phyloP scores from a whole-genome alignment of 352 stramenopile genomes.

The Blastocystis sp. region DNA sequence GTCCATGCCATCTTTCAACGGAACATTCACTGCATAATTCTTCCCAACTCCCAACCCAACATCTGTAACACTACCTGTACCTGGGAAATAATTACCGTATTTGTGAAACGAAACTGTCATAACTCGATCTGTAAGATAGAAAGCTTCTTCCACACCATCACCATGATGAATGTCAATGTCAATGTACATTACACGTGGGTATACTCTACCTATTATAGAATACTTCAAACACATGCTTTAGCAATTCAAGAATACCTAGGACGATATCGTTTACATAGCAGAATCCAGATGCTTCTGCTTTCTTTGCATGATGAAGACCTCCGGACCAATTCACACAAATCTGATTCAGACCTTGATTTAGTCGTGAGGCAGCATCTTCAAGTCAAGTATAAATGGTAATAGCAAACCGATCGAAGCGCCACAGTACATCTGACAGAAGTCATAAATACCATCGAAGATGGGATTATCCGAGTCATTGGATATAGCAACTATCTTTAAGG shows the following conservation, averaged over 20 bases:
- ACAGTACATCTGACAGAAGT: slow-evolving; percentile 95
- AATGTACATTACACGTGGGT: slow-evolving; percentile 95
- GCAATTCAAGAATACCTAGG: slow-evolving; percentile 92
- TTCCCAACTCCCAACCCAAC: slow-evolving; percentile 86
- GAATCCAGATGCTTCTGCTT: slow-evolving; percentile 88
- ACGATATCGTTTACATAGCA: slow-evolving; percentile 99
- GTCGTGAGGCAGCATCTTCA: slow-evolving; percentile 88
- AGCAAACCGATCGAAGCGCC: slow-evolving; percentile 83
- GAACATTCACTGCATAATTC: slow-evolving; percentile 93
- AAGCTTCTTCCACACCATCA: slow-evolving; percentile 94
- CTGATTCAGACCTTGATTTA: slow-evolving; percentile 91
- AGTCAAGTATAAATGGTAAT: not conserved
- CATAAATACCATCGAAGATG: slow-evolving; percentile 95
- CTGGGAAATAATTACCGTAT: slow-evolving; percentile 94
- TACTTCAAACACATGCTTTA: slow-evolving; percentile 81
- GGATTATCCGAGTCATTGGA: slow-evolving; percentile 94
- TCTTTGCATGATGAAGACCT: slow-evolving; percentile 96
- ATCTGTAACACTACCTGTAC: slow-evolving; percentile 90
- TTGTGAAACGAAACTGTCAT: slow-evolving; percentile 99
- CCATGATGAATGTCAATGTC: slow-evolving; percentile 99
- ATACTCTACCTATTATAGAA: slow-evolving; percentile 67
- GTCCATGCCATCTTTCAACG: slow-evolving; percentile 89
- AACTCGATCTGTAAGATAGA: slow-evolving; percentile 92
- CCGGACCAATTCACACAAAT: slow-evolving; percentile 97
- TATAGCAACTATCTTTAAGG: slow-evolving; percentile 79